Evolutionary conservation across 306 rosid genomes (phyloP), one percentile per base, ranked within the genome.

Genomic region (Hippophae gyantsensis): DNA sequence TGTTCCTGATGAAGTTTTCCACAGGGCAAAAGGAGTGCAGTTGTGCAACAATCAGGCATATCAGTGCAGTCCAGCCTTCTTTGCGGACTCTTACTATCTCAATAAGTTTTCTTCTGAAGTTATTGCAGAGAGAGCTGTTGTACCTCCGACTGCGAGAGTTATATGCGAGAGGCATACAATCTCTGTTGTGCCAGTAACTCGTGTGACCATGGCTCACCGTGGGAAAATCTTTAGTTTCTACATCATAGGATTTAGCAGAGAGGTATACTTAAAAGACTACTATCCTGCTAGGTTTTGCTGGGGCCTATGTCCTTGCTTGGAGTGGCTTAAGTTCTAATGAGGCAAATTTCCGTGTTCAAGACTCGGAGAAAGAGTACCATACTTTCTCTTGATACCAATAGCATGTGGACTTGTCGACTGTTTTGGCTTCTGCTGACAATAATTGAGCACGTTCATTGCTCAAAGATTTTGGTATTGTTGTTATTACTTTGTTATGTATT

Each of bases 241-340:
- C 57, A 82, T 92, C 42, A 78, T 88, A 9, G 98, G 96, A 10
- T 68, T 72, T 13, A 81, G 76, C 85, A 74, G 79, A 72, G 96
- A 92, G 68, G 89, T 92, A 43, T 92, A 92, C 72, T 72, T 88
- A 58, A 92, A 80, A 86, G 98, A 88, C 74, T 80, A 86, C 68
- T 84, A 89, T 77, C 96, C 98, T 0, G 59, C 98, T 25, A 77
- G 87, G 61, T 85, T 63, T 69, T 88, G 98, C 64, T 92, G 98
- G 95, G 96, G 96, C n/a, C 52, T 87, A 26, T 92, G 98, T 62
- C 96, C 98, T 38, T 92, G 98, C 65, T 73, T 92, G 82, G 98
- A 87, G 71, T 92, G 98, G 98, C 54, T 92, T 78, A 92, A 83
- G 93, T 13, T 87, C 68, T 87, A 55, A 77, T 27, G 41, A 6